These are phyloP conservation scores for Singerocomus inundabilis DNA, from an alignment of 1,284 basidiomycete species.

Conservation along the genomic window DNA sequence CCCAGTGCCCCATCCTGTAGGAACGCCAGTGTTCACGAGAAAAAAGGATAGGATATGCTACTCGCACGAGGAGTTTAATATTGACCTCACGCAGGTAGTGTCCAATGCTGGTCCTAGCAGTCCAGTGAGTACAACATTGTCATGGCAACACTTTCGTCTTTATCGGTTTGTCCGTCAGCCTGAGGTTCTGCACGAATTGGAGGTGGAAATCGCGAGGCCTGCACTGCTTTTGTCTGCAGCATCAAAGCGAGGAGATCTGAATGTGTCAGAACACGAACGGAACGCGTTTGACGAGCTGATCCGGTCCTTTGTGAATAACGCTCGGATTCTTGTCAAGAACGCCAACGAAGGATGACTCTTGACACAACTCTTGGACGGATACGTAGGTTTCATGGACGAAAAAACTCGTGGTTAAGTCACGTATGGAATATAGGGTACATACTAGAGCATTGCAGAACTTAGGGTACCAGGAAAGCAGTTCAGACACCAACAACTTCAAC, in stretches of 20 bases:
- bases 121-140: constrained; percentile 42
- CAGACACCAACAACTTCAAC: constrained; percentile 68
- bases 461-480: constrained; percentile 19
- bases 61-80: constrained; percentile 85
- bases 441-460: constrained; percentile 13
- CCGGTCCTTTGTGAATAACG: constrained; percentile 80
- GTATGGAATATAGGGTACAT: constrained; percentile 8
- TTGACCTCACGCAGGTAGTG: constrained; percentile 93
- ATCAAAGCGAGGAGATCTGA: constrained; percentile 55
- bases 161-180: constrained; percentile 38
- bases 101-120: constrained; percentile 43
- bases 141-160: neutral
- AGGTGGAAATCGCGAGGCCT: constrained; percentile 67
- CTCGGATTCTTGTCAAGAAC: constrained; percentile 71
- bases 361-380: constrained; percentile 1
- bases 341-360: constrained; percentile 44
- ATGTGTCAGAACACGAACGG: constrained; percentile 58
- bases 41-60: constrained; percentile 93
- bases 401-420: constrained; percentile 6
- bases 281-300: constrained; percentile 77
- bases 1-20: constrained; percentile 59
- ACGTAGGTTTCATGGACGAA: neutral
- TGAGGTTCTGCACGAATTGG: constrained; percentile 68
- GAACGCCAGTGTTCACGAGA: constrained; percentile 56
- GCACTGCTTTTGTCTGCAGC: constrained; percentile 59